These are phyloP conservation scores for Speleostelium caveatum DNA, from an alignment of 78 protist genomes.

Conservation along the genomic window DNA sequence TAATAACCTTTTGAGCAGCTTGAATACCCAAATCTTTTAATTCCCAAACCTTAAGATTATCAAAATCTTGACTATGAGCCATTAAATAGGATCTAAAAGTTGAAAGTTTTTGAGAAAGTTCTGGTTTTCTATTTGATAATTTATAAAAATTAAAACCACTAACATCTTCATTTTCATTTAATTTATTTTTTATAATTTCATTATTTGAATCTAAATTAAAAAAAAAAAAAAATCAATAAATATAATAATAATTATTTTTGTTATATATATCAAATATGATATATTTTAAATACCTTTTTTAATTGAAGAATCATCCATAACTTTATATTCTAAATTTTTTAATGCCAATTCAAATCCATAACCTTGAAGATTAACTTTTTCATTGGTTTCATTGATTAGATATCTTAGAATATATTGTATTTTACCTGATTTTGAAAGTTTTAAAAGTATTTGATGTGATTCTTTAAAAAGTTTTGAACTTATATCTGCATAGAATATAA, in stretches of 20 bases:
- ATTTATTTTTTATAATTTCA: slow-evolving; percentile 3
- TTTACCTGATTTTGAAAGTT: slow-evolving; percentile 17
- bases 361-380: slow-evolving; percentile 70
- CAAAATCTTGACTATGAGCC: slow-evolving; percentile 39
- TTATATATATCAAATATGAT: background rate
- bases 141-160: slow-evolving; percentile 71
- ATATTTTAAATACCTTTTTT: slow-evolving; percentile 25
- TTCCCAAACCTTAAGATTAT: slow-evolving; percentile 75
- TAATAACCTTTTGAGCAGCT: slow-evolving; percentile 60
- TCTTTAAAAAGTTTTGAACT: background rate
- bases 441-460: slow-evolving; percentile 1
- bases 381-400: background rate
- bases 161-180: slow-evolving; percentile 54
- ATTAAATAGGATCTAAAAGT: slow-evolving; percentile 57
- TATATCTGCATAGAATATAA: slow-evolving; percentile 32
- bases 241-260: background rate
- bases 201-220: slow-evolving; percentile 11
- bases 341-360: slow-evolving; percentile 88
- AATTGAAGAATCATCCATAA: slow-evolving; percentile 78
- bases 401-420: slow-evolving; percentile 32
- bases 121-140: slow-evolving; percentile 42
- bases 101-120: slow-evolving; percentile 19
- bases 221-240: background rate
- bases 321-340: slow-evolving; percentile 90
- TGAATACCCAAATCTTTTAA: slow-evolving; percentile 72